Evolutionary conservation across 1,284 basidiomycete species (phyloP).

Genomic region (Bjerkandera adusta): DNA sequence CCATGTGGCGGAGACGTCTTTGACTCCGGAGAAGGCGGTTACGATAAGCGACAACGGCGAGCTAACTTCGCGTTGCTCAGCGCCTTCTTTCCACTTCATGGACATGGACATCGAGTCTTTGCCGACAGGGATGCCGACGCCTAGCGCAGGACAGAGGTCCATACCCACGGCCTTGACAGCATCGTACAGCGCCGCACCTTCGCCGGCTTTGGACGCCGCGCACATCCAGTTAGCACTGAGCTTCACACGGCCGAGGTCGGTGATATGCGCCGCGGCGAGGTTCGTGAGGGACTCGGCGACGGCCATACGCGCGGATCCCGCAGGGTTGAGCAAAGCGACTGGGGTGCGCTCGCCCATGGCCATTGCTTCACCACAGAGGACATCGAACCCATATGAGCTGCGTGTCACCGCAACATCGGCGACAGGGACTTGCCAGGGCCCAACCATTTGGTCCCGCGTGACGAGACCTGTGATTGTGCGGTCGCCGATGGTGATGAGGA

Average conservation of each 20-base stretch:
- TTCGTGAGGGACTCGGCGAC: constrained; percentile 95
- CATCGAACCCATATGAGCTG: constrained; percentile 90
- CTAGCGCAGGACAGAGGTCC: constrained; percentile 93
- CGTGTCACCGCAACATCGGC: constrained; percentile 97
- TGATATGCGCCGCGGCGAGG: constrained; percentile 80
- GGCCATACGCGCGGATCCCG: constrained; percentile 94
- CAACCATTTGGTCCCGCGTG: constrained; percentile 97
- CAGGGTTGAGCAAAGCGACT: constrained; percentile 82
- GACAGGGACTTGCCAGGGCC: constrained; percentile 97
- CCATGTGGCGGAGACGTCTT: constrained; percentile 84
- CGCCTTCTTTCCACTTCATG: constrained; percentile 84
- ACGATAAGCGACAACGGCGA: constrained; percentile 92
- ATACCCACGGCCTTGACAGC: constrained; percentile 93
- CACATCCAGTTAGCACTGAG: constrained; percentile 99
- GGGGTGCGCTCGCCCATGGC: constrained; percentile 97
- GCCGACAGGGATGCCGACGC: constrained; percentile 94
- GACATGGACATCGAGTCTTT: constrained; percentile 99
- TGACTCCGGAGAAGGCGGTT: constrained; percentile 91
- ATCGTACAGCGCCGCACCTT: constrained; percentile 89
- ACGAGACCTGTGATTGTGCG: constrained; percentile 93
- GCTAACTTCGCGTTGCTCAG: constrained; percentile 78
- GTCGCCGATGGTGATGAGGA: constrained; percentile 98
- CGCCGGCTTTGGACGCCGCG: constrained; percentile 87
- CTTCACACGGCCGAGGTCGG: constrained; percentile 78
- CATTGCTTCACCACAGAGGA: constrained; percentile 91